Evolutionary conservation across 352 stramenopile genomes (phyloP).

Genomic region (Pythium dissimile): DNA sequence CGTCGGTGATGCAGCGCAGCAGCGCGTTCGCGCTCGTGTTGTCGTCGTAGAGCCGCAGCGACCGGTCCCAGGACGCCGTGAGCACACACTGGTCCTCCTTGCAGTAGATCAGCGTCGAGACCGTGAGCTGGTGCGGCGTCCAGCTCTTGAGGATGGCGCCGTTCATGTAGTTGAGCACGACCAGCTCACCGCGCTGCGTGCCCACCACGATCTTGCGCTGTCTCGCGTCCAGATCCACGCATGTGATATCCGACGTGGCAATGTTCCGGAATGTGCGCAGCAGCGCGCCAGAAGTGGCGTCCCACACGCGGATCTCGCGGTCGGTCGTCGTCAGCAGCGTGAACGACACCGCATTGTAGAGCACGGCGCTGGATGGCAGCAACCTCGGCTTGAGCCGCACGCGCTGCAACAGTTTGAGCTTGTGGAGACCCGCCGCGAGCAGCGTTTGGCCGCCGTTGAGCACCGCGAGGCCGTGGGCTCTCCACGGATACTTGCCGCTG

Average conservation of each 20-base stretch:
- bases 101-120: constrained; percentile 68
- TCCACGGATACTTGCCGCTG: constrained; percentile 68
- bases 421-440: constrained; percentile 55
- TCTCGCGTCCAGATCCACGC: constrained; percentile 60
- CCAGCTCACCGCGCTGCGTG: constrained; percentile 59
- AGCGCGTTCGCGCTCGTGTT: constrained; percentile 49
- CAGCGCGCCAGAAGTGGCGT: constrained; percentile 47
- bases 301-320: constrained; percentile 65
- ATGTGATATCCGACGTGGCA: constrained; percentile 56
- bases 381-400: constrained; percentile 58
- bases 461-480: constrained; percentile 54
- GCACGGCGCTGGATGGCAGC: constrained; percentile 53
- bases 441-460: constrained; percentile 63
- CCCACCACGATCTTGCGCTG: constrained; percentile 72
- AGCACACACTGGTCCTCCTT: constrained; percentile 74
- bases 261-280: constrained; percentile 60
- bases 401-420: constrained; percentile 68
- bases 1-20: constrained; percentile 62
- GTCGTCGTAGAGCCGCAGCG: constrained; percentile 70
- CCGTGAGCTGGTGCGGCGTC: constrained; percentile 56
- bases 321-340: constrained; percentile 72
- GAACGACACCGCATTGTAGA: constrained; percentile 65
- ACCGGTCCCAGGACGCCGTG: constrained; percentile 73
- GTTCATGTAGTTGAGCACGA: constrained; percentile 78
- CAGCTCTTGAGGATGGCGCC: constrained; percentile 61